Evolutionary conservation across 2,329 filamentous ascomycete genomes (phyloP).

Genomic region (Colletotrichum shisoi): DNA sequence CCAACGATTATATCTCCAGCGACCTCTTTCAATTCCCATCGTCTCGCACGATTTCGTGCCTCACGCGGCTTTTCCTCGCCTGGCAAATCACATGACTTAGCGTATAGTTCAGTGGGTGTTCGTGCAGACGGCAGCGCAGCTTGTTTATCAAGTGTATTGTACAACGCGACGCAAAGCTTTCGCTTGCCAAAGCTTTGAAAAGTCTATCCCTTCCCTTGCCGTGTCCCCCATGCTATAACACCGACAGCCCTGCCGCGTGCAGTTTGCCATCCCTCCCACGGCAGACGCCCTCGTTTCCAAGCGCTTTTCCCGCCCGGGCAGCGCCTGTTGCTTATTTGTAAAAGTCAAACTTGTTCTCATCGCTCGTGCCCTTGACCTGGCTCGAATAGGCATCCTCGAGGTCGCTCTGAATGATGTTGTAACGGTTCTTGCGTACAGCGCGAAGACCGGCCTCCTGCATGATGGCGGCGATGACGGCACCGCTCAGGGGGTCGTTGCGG

Average conservation of each 20-base stretch:
- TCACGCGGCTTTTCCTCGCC: not conserved
- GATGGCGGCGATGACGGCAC: slow-evolving; percentile 95
- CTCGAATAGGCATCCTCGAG: slow-evolving; percentile 96
- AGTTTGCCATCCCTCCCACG: slow-evolving; percentile 3
- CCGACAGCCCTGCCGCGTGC: slow-evolving; percentile 29
- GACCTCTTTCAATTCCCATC: not conserved
- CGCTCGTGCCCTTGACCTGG: slow-evolving; percentile 83
- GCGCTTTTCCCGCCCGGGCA: slow-evolving; percentile 27
- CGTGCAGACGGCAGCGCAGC: slow-evolving; percentile 10
- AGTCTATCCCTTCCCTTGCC: slow-evolving; percentile 32
- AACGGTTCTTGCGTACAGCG: slow-evolving; percentile 95
- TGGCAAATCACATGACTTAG: not conserved
- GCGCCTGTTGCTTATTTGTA: slow-evolving; percentile 69
- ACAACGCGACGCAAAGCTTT: slow-evolving; percentile 34
- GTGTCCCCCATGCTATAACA: slow-evolving; percentile 19
- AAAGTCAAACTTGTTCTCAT: slow-evolving; percentile 85
- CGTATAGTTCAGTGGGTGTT: not conserved
- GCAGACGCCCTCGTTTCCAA: not conserved
- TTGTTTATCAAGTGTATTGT: slow-evolving; percentile 38
- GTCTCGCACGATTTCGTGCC: not conserved
- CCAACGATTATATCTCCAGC: not conserved
- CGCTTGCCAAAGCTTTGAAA: slow-evolving; percentile 27
- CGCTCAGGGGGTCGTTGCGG: slow-evolving; percentile 92
- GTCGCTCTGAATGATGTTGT: slow-evolving; percentile 98
- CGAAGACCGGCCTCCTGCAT: slow-evolving; percentile 98